These are phyloP conservation scores for Desmodesmus armatus DNA, from an alignment of 139 green algal species.

Conservation along the genomic window DNA sequence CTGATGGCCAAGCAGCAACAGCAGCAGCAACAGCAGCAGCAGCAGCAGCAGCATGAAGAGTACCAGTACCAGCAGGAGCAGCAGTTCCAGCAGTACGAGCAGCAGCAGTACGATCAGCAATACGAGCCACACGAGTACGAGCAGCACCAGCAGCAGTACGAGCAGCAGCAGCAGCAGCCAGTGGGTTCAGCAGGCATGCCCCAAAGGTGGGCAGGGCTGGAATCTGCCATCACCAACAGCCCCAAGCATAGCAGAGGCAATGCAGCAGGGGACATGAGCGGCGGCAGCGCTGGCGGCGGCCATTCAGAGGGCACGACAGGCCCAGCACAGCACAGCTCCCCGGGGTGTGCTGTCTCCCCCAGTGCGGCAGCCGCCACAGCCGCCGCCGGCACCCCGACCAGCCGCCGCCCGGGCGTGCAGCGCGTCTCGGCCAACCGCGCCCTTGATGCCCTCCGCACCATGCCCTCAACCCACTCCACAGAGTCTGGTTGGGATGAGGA, in stretches of 20 bases:
- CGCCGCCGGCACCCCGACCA: background rate
- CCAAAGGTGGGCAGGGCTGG: too few relatives aligned
- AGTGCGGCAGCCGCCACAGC: too few relatives aligned
- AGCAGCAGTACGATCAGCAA: background rate
- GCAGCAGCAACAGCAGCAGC: background rate
- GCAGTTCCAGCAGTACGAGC: constrained; percentile 6
- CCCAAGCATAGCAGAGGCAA: too few relatives aligned
- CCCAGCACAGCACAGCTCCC: too few relatives aligned
- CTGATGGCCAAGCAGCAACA: background rate
- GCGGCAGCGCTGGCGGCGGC: too few relatives aligned
- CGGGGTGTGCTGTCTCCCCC: too few relatives aligned
- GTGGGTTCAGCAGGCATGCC: background rate
- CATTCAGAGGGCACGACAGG: too few relatives aligned
- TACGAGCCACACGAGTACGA: background rate
- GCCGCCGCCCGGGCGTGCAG: background rate
- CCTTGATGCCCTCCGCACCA: constrained; percentile 1
- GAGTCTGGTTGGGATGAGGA: background rate
- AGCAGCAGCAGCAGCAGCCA: background rate
- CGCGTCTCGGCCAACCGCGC: background rate
- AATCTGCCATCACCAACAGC: too few relatives aligned
- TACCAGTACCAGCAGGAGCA: background rate
- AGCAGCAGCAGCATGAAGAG: background rate
- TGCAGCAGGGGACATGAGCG: too few relatives aligned
- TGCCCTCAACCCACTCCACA: background rate
- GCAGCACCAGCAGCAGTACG: background rate